Evolutionary conservation across 129 eudicot species (phyloP), one percentile per base, ranked within the genome.

Genomic region (Flaveria brownii): DNA sequence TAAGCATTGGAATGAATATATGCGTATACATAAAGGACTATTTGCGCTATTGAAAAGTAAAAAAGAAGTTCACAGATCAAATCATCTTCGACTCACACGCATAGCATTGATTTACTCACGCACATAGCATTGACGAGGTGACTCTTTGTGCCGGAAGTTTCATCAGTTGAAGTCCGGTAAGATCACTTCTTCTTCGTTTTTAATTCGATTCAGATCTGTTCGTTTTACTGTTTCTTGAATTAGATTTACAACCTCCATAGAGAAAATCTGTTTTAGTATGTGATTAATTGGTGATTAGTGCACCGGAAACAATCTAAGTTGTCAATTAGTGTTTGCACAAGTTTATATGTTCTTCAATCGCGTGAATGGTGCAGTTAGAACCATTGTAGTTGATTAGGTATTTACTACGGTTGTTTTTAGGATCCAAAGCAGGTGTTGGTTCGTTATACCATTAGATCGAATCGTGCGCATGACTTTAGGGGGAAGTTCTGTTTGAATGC

Each of bases 61-160:
- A 51, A n/a, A 25, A 66, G 6, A 68, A 69, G 60, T 68, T 54
- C 18, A 70, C 76, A 70, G 67, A 78, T 78, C 77, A 26, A 42
- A n/a, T 46, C 62, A 61, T 74, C 42, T 36, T 77, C 30, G 71
- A 55, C 39, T 50, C 45, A 47, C 51, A 47, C 15, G 12, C 16
- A 25, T 5, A 5, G 60, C 56, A 50, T 50, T 50, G 56, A 50
- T 7, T 6, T n/a, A 51, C 55, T 70, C 77, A 70, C 82, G 47
- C 66, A 71, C 15, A 78, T 20, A 62, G 77, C 83, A 72, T 72
- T 72, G 78, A 41, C 83, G 61, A 79, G 56, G 30, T 61, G 56
- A 71, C 54, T 14, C 46, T 54, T 67, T 77, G 28, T 20, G 55
- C 72, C 77, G 82, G 82, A 78, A 78, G 30, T 47, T 50, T 51